Base-by-base conservation (phyloP, 2,329 filamentous ascomycete genomes). In the Botryotinia globosa region DNA sequence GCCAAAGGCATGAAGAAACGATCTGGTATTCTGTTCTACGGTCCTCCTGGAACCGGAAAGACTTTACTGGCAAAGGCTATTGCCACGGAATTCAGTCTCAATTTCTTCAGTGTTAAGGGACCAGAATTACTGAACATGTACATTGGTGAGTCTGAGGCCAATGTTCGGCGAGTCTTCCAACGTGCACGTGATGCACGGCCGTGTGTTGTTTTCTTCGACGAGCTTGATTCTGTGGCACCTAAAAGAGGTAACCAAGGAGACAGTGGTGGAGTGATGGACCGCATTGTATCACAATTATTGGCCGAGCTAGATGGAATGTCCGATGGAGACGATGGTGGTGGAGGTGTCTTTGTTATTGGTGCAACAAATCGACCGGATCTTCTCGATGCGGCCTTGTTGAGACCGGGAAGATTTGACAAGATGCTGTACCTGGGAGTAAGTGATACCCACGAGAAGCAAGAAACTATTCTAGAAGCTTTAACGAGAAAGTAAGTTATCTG, bases 231-330 rank as follows among this genome's bases (percentile, higher is more conserved):
- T 0, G 95, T 98, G 3, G 95, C 96, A 7, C 96, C 96, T 0
- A 98, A 98, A 84, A 88, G 96, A 82, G 96, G 96, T 54, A 98
- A 98, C 79, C 95, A 98, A 82, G 96, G 96, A 66, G 96, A 98
- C 79, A 97, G 94, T 75, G 95, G 96, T 73, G 96, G 96, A 80
- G 96, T 98, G 72, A 98, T 98, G 95, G 96, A 98, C 81, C 90
- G 96, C 72, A 98, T 98, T 76, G 95, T 99, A 69, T 96, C 92
- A 74, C 96, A 98, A 84, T 85, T 99, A 62, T 88, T 99, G 18
- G 96, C 96, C 0, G 96, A 99, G 83, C 86, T 99, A 34, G 96
- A 99, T 80, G 96, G 96, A 69, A 99, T 99, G 96, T 98, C 94
- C 69, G 92, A 95, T 76, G 94, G 94, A 25, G 93, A 94, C 73